These are phyloP conservation scores for Boletus bicolor DNA, from an alignment of 768 basidiomycete species.

Conservation along the genomic window DNA sequence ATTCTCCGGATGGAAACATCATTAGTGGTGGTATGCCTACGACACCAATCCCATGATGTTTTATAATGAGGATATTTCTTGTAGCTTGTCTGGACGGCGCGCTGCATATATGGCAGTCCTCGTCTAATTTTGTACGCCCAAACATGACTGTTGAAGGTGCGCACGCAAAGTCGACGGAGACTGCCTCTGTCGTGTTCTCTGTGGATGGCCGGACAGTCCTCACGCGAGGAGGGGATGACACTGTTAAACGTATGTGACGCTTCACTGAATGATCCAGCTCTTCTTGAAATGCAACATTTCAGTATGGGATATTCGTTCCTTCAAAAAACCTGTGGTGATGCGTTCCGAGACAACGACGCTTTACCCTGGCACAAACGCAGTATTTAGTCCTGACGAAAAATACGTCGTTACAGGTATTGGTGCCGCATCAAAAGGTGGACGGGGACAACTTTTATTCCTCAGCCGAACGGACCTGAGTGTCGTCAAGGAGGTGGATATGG, in stretches of 20 bases:
- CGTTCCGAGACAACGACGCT: slow-evolving; percentile 64
- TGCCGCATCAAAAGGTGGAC: slow-evolving; percentile 59
- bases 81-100: slow-evolving; percentile 89
- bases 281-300: slow-evolving; percentile 4
- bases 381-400: slow-evolving; percentile 94
- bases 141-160: slow-evolving; percentile 84
- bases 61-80: neutral
- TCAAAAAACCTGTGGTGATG: slow-evolving; percentile 84
- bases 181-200: slow-evolving; percentile 83
- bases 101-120: slow-evolving; percentile 89
- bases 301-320: slow-evolving; percentile 95
- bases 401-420: slow-evolving; percentile 83
- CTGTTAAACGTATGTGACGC: slow-evolving; percentile 81
- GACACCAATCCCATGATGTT: slow-evolving; percentile 8
- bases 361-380: slow-evolving; percentile 91
- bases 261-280: neutral
- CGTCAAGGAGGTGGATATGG: slow-evolving; percentile 63
- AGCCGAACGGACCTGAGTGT: slow-evolving; percentile 66
- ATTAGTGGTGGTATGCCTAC: slow-evolving; percentile 76
- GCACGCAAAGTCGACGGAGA: slow-evolving; percentile 82
- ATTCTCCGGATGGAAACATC: slow-evolving; percentile 83
- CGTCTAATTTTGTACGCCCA: slow-evolving; percentile 90
- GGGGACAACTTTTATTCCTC: slow-evolving; percentile 73
- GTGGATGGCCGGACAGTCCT: slow-evolving; percentile 83
- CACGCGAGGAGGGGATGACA: slow-evolving; percentile 92